Base-by-base conservation (phyloP, 331 rosid species). In the Malus hybrid region DNA sequence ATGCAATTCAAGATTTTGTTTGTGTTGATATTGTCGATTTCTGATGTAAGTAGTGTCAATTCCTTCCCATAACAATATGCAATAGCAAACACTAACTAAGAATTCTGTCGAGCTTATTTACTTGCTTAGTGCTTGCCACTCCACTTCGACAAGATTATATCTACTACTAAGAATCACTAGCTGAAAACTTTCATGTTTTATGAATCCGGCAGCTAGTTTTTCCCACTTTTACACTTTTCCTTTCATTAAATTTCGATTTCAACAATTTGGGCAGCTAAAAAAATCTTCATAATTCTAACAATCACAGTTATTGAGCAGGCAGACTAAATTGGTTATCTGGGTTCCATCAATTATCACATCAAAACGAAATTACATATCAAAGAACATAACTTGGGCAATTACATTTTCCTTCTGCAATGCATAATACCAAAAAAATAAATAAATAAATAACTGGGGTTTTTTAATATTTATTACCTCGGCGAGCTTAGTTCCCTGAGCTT, bases 401-500 rank as follows among this genome's bases (percentile, higher is more conserved):
- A 13, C 18, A 3, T 12, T 26, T 26, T 10, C 63, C 15, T 22
- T 58, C 29, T 5, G 66, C 66, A 61, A 61, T 22, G 20, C 34
- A 61, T 61, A 26, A 14, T 29, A 29, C 44, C 16, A 57, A 20
- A 57, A n/a, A 16, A 62, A 6, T 10, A 10, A 10, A 44, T 44
- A 67, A 26, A 22, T 6, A 6, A 50, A 10, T 68, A 56, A 42
- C 46, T 2, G 22, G 24, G 68, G 46, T 33, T 66, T 7, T 24
- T 62, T 29, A 22, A 58, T 53, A 20, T 56, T 50, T 9, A 52
- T 24, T 58, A 92, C 97, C 92, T 79, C 78, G 32, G 97, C 97
- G 18, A 92, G 92, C 34, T 82, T 85, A 64, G 88, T 84, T 56
- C 97, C 97, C 73, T 79, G 87, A 39, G 85, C 82, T 77, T 75